A percentile compares a stretch with the other conserved stretches of the same genome.
Conservation (phyloP, 805 yeast species). For the Phaffomyces opuntiae region DNA sequence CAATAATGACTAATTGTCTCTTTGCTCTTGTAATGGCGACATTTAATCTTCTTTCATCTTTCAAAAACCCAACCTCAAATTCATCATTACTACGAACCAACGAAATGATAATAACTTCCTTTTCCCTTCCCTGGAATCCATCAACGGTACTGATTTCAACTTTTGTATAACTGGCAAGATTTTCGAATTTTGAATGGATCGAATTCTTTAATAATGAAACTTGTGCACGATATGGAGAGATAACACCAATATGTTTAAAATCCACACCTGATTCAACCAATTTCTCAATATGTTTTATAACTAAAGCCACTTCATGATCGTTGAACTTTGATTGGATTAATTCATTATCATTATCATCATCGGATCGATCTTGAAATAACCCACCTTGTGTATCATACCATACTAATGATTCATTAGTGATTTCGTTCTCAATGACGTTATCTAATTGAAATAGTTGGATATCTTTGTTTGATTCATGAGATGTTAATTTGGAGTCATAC, state of each 20-base stretch:
- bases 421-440: constrained; percentile 42
- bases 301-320: constrained; percentile 67
- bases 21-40: constrained; percentile 92
- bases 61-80: constrained; percentile 72
- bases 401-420: constrained; percentile 47
- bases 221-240: constrained; percentile 89
- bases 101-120: constrained; percentile 74
- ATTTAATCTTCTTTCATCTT: constrained; percentile 73
- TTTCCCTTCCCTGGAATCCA: constrained; percentile 96
- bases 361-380: constrained; percentile 58
- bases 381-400: constrained; percentile 97
- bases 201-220: constrained; percentile 42
- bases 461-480: constrained; percentile 50
- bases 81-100: constrained; percentile 74
- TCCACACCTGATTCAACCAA: constrained; percentile 47
- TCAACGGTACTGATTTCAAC: constrained; percentile 87
- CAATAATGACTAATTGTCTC: constrained; percentile 77
- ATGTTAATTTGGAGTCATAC: constrained; percentile 56
- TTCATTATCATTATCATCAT: constrained; percentile 19
- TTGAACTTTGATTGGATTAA: constrained; percentile 52
- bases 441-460: constrained; percentile 51
- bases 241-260: constrained; percentile 64
- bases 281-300: constrained; percentile 44
- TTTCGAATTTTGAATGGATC: constrained; percentile 1
- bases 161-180: neutral